Percentiles rank a stretch among this genome's conserved stretches.
These are phyloP conservation scores for Erythrophleum fordii DNA, from an alignment of 306 rosid species.

Conservation along the genomic window DNA sequence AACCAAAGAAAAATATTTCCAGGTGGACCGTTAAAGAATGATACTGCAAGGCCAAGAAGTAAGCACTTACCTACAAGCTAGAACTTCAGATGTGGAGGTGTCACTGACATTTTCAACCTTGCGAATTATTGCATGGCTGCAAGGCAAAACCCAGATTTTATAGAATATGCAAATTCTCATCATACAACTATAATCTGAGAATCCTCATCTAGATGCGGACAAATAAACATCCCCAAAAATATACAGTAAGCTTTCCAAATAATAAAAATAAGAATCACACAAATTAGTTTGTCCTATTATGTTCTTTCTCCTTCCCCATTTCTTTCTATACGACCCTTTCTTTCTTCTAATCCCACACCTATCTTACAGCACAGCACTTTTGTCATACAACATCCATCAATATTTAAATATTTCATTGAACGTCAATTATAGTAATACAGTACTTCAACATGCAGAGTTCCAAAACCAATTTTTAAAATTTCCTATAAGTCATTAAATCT, in stretches of 20 bases:
- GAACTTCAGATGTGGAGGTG: constrained; percentile 66
- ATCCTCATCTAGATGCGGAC: background rate
- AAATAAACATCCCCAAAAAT: background rate
- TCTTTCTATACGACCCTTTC: background rate
- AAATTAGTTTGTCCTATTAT: background rate
- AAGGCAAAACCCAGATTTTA: constrained; percentile 35
- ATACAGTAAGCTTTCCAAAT: background rate
- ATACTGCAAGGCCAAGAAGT: constrained; percentile 13
- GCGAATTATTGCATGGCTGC: constrained; percentile 80
- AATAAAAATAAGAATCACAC: constrained; percentile 8
- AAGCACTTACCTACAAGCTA: constrained; percentile 75
- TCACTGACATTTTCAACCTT: constrained; percentile 70
- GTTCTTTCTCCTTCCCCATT: background rate
- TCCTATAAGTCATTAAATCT: background rate
- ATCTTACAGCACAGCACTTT: background rate
- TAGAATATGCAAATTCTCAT: constrained; percentile 12
- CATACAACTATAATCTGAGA: constrained; percentile 9
- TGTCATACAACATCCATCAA: background rate
- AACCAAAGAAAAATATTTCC: background rate
- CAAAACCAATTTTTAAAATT: background rate
- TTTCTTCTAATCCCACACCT: background rate
- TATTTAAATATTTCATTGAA: background rate
- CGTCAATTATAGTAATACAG: background rate
- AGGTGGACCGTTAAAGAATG: background rate
- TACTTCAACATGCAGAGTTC: background rate